Evolutionary conservation across 1,284 basidiomycete genomes (phyloP).

Genomic region (Fomitopsis betulina): DNA sequence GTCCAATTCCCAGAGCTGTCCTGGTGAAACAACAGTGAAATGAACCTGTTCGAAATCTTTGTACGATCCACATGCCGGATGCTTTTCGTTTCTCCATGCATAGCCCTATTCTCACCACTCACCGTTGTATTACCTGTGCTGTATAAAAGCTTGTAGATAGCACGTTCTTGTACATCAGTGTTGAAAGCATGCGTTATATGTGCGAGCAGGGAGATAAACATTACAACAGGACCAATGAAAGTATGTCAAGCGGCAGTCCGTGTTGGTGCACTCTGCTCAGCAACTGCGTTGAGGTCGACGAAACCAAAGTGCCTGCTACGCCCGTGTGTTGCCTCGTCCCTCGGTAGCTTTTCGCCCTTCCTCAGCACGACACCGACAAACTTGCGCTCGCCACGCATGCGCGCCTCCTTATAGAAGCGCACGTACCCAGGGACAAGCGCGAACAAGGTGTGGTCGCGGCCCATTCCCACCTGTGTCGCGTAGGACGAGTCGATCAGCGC

Average conservation of each 20-base stretch:
- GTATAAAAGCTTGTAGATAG: not conserved
- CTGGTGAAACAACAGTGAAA: slow-evolving; percentile 9
- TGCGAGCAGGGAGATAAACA: not conserved
- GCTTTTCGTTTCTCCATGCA: not conserved
- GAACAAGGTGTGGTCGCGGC: slow-evolving; percentile 89
- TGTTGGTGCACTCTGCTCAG: slow-evolving; percentile 7
- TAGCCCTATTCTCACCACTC: not conserved
- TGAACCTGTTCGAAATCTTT: not conserved
- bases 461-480: slow-evolving; percentile 73
- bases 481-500: not conserved
- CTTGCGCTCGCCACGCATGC: slow-evolving; percentile 65
- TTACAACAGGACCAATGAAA: not conserved
- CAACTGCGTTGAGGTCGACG: slow-evolving; percentile 45
- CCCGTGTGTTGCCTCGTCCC: slow-evolving; percentile 68
- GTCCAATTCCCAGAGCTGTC: slow-evolving; percentile 15
- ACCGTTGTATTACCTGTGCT: slow-evolving; percentile 1
- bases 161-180: not conserved
- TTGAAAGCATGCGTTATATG: not conserved
- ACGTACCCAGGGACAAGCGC: slow-evolving; percentile 87
- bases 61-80: not conserved
- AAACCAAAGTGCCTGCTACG: slow-evolving; percentile 76
- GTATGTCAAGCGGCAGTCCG: slow-evolving; percentile 8
- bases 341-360: slow-evolving; percentile 78
- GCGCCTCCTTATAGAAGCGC: slow-evolving; percentile 82
- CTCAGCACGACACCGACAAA: slow-evolving; percentile 81